A percentile compares a stretch with the other conserved stretches of the same genome.
These are phyloP conservation scores for Paramecium sexaurelia DNA, from an alignment of 73 alveolate genomes.

Conservation along the genomic window DNA sequence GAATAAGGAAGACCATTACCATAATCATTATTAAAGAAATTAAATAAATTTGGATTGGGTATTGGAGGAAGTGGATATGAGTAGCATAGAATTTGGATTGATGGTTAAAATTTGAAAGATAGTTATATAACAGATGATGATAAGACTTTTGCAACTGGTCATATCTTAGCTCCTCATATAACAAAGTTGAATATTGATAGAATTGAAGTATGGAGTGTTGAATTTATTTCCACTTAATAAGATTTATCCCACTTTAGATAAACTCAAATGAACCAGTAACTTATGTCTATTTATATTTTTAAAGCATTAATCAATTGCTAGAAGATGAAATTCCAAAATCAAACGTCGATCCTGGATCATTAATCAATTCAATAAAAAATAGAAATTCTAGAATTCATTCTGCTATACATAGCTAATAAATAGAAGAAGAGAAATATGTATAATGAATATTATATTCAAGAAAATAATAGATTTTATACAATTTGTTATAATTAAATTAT, in stretches of 20 bases:
- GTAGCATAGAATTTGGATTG: slow-evolving; percentile 39
- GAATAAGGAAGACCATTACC: slow-evolving; percentile 30
- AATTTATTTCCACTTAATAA: neutral
- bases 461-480: neutral
- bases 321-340: slow-evolving; percentile 31
- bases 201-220: slow-evolving; percentile 36
- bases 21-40: neutral
- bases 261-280: slow-evolving; percentile 32
- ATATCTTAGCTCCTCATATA: slow-evolving; percentile 17
- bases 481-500: neutral
- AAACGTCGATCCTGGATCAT: neutral
- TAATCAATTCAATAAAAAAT: neutral
- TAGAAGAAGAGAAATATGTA: slow-evolving; percentile 17
- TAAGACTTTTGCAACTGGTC: slow-evolving; percentile 13
- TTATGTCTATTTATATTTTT: neutral
- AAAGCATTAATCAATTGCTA: neutral
- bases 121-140: slow-evolving; percentile 29
- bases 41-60: slow-evolving; percentile 12
- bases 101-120: neutral
- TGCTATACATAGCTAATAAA: neutral
- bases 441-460: neutral
- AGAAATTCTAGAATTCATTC: neutral
- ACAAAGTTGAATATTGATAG: slow-evolving; percentile 22
- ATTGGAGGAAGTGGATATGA: slow-evolving; percentile 39
- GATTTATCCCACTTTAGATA: slow-evolving; percentile 46